Evolutionary conservation across 2,329 filamentous ascomycete species (phyloP), one percentile per base, ranked within the genome.

Genomic region (Xylaria arbuscula): DNA sequence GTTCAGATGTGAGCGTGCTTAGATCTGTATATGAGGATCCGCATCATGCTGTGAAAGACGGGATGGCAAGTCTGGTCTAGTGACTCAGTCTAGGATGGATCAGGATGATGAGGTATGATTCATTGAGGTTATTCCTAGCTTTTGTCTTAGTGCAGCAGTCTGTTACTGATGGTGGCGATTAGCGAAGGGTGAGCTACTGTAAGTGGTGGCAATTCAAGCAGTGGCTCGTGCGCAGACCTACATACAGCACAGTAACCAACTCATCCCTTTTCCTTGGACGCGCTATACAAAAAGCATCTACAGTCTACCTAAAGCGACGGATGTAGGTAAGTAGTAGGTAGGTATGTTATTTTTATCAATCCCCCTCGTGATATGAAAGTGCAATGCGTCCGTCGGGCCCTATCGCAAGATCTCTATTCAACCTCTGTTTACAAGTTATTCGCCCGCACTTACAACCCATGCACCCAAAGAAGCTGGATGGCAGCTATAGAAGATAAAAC

Each of bases 21-120:
- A 19, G 32, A 64, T 40, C 51, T 47, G 55, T 68, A 64, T 60
- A 28, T 4, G 2, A 40, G 28, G 28, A 50, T 34, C 28, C 5
- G 38, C 34, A 15, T 48, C 11, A 17, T 10, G 36, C 11, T 17
- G 40, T 17, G 47, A 36, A 42, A 13, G 9, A 2, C 15, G 57
- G 19, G 36, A 2, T n/a, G n/a, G 45, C 32, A 24, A 42, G 42
- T 3, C 36, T 50, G 38, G 24, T 58, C 34, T 60, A 42, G 19
- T 64, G 61, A 47, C 32, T 59, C 54, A 40, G 42, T 32, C 10
- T 56, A 36, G 13, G 13, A 53, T 56, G 56, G 63, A 66, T 70
- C 69, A 71, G 63, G 60, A 70, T 70, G 69, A 70, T 64, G 47
- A 55, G 63, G 48, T 67, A 71, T 71, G 69, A 71, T 64, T 71